phyloP scores from a whole-genome alignment of 2,329 filamentous ascomycete species.

The Cercospora brassicicola region DNA sequence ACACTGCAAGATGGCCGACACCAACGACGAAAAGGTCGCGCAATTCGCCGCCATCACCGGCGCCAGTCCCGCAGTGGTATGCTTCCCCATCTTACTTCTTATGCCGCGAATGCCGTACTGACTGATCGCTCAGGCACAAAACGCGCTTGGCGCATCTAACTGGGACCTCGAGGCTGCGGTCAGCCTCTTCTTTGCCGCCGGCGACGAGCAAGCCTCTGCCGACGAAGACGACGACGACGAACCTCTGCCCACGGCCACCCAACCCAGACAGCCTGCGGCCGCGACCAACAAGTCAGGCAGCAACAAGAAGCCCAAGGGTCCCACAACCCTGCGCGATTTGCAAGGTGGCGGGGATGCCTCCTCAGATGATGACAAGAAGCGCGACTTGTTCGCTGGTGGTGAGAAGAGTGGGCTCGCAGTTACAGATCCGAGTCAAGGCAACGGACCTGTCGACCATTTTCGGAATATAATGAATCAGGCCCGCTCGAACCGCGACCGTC shows the following conservation, averaged over 20 bases:
- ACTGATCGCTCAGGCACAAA: conserved; percentile 43
- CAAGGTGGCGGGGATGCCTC: conserved; percentile 59
- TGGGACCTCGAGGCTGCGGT: conserved; percentile 50
- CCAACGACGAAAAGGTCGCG: conserved; percentile 34
- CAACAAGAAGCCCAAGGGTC: conserved; percentile 32
- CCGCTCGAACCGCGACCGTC: conserved; percentile 59
- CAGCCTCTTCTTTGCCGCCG: conserved; percentile 47
- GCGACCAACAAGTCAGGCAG: conserved; percentile 29
- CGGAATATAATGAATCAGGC: conserved; percentile 53
- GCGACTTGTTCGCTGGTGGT: conserved; percentile 77
- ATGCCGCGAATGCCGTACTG: neutral
- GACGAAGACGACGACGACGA: conserved; percentile 36
- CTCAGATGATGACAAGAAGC: conserved; percentile 60
- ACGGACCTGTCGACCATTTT: conserved; percentile 46
- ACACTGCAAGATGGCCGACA: too few species aligned
- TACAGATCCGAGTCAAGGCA: conserved; percentile 59
- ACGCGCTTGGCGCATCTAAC: conserved; percentile 46
- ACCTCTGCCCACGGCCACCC: conserved; percentile 16
- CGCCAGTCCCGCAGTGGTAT: conserved; percentile 37
- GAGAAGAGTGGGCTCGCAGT: conserved; percentile 78
- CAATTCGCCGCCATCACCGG: conserved; percentile 43
- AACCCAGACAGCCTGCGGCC: conserved; percentile 16
- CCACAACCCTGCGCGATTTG: conserved; percentile 50
- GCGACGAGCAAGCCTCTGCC: conserved; percentile 42
- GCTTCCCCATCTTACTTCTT: conserved; percentile 10